Conservation (phyloP, 768 basidiomycete genomes). For the Tylopilus intermedius region DNA sequence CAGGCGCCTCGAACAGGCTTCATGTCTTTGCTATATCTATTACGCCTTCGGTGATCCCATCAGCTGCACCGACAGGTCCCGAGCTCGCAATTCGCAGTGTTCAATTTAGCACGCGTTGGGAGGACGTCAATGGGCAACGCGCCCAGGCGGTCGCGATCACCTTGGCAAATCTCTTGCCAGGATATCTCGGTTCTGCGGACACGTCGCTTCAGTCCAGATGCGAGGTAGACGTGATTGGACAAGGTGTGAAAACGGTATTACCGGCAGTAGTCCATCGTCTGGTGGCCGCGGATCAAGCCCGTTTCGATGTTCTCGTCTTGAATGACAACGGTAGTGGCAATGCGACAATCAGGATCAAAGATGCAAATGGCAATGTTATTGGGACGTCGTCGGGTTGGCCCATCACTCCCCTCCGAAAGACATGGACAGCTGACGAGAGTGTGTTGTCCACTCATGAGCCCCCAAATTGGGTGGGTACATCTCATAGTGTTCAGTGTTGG, state of each 20-base stretch:
- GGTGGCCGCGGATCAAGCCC: conserved; percentile 46
- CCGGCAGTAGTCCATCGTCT: conserved; percentile 43
- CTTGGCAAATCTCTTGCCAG: conserved; percentile 46
- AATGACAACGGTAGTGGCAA: conserved; percentile 28
- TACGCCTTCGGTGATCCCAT: conserved; percentile 30
- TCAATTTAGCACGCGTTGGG: conserved; percentile 46
- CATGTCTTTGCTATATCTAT: conserved; percentile 45
- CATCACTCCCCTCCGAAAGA: conserved; percentile 34
- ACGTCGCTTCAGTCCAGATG: conserved; percentile 33
- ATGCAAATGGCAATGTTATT: conserved; percentile 32
- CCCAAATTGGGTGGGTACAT: conserved; percentile 46
- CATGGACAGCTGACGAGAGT: conserved; percentile 36
- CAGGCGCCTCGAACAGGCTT: conserved; percentile 30
- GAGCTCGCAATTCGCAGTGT: conserved; percentile 39
- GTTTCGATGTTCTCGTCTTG: conserved; percentile 44
- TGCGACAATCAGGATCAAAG: conserved; percentile 32
- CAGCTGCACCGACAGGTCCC: conserved; percentile 19
- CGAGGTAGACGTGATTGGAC: conserved; percentile 34
- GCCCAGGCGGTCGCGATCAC: conserved; percentile 50
- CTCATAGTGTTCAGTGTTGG: background rate
- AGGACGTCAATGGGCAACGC: conserved; percentile 32
- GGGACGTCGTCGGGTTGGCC: conserved; percentile 36
- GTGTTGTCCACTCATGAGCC: conserved; percentile 44
- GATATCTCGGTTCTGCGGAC: conserved; percentile 19
- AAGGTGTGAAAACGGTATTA: conserved; percentile 38